Base-by-base conservation (phyloP, 345 rosid species). In the thale cress (Arabidopsis thaliana) region DNA sequence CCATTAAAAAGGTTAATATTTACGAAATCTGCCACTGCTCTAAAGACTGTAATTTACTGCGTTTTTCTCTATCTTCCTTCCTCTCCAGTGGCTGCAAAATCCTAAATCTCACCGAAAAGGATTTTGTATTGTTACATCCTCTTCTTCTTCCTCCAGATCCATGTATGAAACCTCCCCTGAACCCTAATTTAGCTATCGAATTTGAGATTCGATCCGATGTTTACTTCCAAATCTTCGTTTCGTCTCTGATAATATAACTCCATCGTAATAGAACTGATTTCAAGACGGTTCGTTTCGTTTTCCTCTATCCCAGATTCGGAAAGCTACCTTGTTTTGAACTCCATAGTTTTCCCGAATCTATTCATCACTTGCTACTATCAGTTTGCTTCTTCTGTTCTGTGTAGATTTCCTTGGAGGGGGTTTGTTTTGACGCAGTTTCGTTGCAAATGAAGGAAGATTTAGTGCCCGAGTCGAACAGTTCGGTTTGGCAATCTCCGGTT, bases 391-490 rank as follows among this genome's bases (percentile, higher is more conserved):
- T 13, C 5, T 57, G 40, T 40, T 59, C 16, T 66, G 28, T 73
- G 62, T 45, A 33, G 57, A 23, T 34, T 53, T 10, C 49, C 6
- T 33, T 7, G 40, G 22, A 11, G 36, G 32, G 41, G 32, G 14
- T 40, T 55, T 74, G 34, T 46, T 59, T 33, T 77, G 48, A 63
- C 41, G 82, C 63, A 65, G 78, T 81, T 82, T 82, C 69, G 74
- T 70, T 78, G 80, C 24, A 62, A 62, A 91, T 89, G 97, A 84
- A 84, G 88, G 83, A 83, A 61, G 93, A 87, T 77, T 65, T 79
- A 42, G 84, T 63, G 64, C 69, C 65, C 52, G 86, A 51, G 12
- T 57, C 57, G 60, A 81, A 78, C 53, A 82, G 69, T 73, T 71
- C 71, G 55, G 77, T 62, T 77, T 80, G 76, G 67, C 73, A 78